These are phyloP conservation scores for Sporothrix brasiliensis DNA, from an alignment of 2,329 filamentous ascomycete species.

Conservation along the genomic window DNA sequence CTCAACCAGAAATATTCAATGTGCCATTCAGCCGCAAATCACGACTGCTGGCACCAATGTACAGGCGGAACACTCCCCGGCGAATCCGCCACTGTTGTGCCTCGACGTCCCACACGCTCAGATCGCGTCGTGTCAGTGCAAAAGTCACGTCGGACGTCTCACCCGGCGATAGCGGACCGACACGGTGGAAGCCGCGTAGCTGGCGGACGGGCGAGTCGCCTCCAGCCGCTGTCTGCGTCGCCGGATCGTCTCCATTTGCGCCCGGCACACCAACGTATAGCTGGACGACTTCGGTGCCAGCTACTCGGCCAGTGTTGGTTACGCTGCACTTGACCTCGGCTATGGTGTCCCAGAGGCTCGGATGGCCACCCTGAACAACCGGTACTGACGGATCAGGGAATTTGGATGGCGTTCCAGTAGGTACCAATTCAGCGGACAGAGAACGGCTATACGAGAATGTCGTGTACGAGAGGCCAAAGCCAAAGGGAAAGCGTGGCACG, in stretches of 20 bases:
- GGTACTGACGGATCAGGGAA: slow-evolving; percentile 27
- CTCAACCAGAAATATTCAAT: background rate
- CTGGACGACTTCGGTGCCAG: slow-evolving; percentile 39
- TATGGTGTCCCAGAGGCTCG: slow-evolving; percentile 49
- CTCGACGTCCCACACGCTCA: slow-evolving; percentile 67
- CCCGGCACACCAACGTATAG: slow-evolving; percentile 38
- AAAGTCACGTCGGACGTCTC: slow-evolving; percentile 53
- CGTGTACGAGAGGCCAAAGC: slow-evolving; percentile 75
- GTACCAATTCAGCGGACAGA: slow-evolving; percentile 55
- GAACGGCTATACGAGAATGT: slow-evolving; percentile 62
- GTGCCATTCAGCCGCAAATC: slow-evolving; percentile 45
- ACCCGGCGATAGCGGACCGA: slow-evolving; percentile 48
- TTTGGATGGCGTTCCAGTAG: slow-evolving; percentile 53
- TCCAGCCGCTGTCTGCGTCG: background rate
- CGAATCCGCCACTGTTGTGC: slow-evolving; percentile 64
- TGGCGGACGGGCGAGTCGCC: slow-evolving; percentile 46
- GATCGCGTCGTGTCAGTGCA: slow-evolving; percentile 61
- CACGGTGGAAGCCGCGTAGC: slow-evolving; percentile 67
- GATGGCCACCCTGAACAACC: slow-evolving; percentile 34
- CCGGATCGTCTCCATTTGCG: slow-evolving; percentile 1
- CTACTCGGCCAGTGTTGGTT: slow-evolving; percentile 46
- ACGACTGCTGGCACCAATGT: slow-evolving; percentile 50
- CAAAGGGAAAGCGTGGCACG: slow-evolving; percentile 74
- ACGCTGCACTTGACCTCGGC: slow-evolving; percentile 45
- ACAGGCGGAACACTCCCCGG: slow-evolving; percentile 44